Evolutionary conservation across 495 filamentous ascomycete species (phyloP), one percentile per base, ranked within the genome.

Genomic region (Hypoxylon fuscum): DNA sequence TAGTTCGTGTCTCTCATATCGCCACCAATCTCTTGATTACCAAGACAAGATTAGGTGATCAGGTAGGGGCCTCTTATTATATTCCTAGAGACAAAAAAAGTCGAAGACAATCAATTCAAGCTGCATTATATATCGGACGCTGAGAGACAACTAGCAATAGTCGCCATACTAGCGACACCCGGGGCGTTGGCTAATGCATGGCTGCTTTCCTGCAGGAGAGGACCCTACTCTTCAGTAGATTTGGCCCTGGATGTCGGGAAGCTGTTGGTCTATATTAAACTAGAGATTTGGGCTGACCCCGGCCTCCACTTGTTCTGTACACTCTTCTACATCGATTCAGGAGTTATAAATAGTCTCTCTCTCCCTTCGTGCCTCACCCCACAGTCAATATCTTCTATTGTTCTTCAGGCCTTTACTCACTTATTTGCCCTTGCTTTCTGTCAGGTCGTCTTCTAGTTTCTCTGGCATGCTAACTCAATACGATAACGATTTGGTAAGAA

Each of bases 221-320:
- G 49, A 48, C 48, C 42, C 55, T 46, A 48, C 62, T 69, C 55
- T 59, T 65, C 56, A 62, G 55, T 58, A 62, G 52, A 55, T 43
- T 48, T 67, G 40, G 46, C 59, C 55, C 55, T 64, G 43, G 40
- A 46, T 50, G 41, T 58, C 45, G 44, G 50, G 42, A 64, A 31
- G 47, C 32, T 62, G 55, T 66, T 68, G 60, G 63, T 63, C 61
- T 63, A 71, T 66, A 68, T 68, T 66, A 68, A 14, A 62, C 29
- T 21, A 37, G 54, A 58, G 55, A 55, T 17, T 35, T 42, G 53
- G 37, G 34, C 43, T 62, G 23, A 60, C 23, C 31, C 52, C 17
- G 21, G 17, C 40, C 34, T 60, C 38, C 44, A 55, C 45, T 44
- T 51, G 10, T 20, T 55, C n/a, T n/a, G n/a, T n/a, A n/a, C 42